Evolutionary conservation across 495 filamentous ascomycete species (phyloP).

Genomic region (Podospora australis): DNA sequence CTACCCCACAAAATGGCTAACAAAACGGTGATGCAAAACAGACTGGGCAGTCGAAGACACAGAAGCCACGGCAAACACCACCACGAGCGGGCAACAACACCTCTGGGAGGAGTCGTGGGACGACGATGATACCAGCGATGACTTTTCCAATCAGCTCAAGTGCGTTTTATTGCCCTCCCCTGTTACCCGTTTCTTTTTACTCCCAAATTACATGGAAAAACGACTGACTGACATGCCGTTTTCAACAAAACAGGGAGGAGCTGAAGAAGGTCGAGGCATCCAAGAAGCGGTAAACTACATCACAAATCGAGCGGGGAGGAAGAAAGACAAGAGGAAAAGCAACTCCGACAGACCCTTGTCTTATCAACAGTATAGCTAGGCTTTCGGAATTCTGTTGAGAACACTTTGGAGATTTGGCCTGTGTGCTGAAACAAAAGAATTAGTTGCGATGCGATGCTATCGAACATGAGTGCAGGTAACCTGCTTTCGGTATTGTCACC

Average conservation of each 20-base stretch:
- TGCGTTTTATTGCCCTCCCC: too few relatives aligned
- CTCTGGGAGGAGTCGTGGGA: conserved; percentile 99
- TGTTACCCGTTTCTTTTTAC: conserved; percentile 27
- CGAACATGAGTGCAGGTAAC: too few relatives aligned
- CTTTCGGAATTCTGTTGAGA: too few relatives aligned
- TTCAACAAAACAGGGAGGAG: conserved; percentile 71
- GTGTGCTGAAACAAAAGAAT: too few relatives aligned
- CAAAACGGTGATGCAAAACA: conserved; percentile 25
- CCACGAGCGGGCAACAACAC: conserved; percentile 56
- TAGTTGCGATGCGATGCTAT: too few relatives aligned
- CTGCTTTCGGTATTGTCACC: too few relatives aligned
- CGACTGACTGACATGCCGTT: too few relatives aligned
- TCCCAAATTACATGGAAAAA: conserved; percentile 13
- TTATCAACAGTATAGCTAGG: too few relatives aligned
- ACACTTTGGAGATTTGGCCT: too few relatives aligned
- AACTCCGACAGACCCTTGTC: too few relatives aligned
- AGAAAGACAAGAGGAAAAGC: background rate
- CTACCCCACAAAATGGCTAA: background rate
- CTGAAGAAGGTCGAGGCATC: conserved; percentile 83
- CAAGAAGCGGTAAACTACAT: conserved; percentile 43
- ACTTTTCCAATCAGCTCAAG: conserved; percentile 95
- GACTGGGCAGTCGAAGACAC: conserved; percentile 86
- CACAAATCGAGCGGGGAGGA: background rate
- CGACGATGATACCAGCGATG: conserved; percentile 94
- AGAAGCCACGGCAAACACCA: conserved; percentile 54